A percentile compares a stretch with the other conserved stretches of the same genome.
These are phyloP conservation scores for Pyrrhoderma noxium DNA, from an alignment of 1,284 basidiomycete genomes.

Conservation along the genomic window DNA sequence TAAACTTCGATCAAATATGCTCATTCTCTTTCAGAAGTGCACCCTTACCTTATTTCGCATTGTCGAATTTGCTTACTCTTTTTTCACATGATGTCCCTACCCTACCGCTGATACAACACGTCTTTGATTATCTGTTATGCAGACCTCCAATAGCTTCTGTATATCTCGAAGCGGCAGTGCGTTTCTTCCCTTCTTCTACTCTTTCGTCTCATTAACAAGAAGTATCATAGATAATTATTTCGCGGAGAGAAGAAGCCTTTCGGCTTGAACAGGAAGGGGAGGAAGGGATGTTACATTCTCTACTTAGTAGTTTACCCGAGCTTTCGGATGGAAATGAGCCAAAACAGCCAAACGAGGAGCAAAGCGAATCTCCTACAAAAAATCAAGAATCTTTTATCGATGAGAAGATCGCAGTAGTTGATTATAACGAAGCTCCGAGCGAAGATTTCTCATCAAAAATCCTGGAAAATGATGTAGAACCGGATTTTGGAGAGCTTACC, in stretches of 20 bases:
- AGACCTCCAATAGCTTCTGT: slow-evolving; percentile 76
- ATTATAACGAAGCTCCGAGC: too few relatives aligned
- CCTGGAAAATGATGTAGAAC: too few relatives aligned
- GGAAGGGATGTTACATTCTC: slow-evolving; percentile 80
- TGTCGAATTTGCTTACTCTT: slow-evolving; percentile 85
- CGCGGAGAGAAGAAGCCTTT: slow-evolving; percentile 52
- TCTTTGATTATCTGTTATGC: slow-evolving; percentile 82
- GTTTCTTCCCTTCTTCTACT: slow-evolving; percentile 25
- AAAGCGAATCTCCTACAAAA: too few relatives aligned
- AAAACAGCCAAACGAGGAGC: not conserved
- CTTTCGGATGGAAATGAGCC: slow-evolving; percentile 33
- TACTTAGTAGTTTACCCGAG: slow-evolving; percentile 66
- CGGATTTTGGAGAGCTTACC: too few relatives aligned
- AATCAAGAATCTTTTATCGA: too few relatives aligned
- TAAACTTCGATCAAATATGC: slow-evolving; percentile 1
- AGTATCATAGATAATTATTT: slow-evolving; percentile 46
- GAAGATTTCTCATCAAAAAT: too few relatives aligned
- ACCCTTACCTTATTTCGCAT: slow-evolving; percentile 77
- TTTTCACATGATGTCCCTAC: slow-evolving; percentile 89
- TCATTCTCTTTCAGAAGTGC: slow-evolving; percentile 35
- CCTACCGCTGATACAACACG: slow-evolving; percentile 75
- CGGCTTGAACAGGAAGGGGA: slow-evolving; percentile 55
- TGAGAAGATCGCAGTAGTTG: too few relatives aligned
- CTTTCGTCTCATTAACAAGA: not conserved
- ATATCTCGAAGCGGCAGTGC: slow-evolving; percentile 76